Base-by-base conservation (phyloP, 164 flowering plant genomes). In the Houttuynia cordata region DNA sequence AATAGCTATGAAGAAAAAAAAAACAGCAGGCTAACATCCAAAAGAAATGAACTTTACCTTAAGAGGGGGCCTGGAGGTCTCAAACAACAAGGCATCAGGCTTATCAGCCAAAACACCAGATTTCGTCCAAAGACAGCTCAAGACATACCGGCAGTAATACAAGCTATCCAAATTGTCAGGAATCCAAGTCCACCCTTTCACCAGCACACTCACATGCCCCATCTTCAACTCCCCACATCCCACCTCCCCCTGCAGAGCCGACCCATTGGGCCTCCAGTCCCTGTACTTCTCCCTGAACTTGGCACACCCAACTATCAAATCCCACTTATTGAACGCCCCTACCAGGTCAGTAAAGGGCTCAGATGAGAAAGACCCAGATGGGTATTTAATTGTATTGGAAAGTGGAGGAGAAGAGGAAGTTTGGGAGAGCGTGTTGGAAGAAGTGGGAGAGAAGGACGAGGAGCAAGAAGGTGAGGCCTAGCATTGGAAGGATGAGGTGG, bases 131-230 rank as follows among this genome's bases (percentile, higher is more conserved):
- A 94, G 76, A 73, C 99, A 94, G 75, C 77, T 91, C 87, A 94
- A 70, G 68, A 93, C 97, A 64, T 97, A 94, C 10, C 82, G 66
- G 66, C 97, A 94, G 0, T 83, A 71, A 62, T 91, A 94, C 75
- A 91, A 58, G 74, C 82, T 83, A 67, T 91, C 95, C 83, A 94
- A 76, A 83, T 94, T 88, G 74, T 91, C 97, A 52, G 99, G 99
- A 73, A 94, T 78, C 99, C 99, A 94, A 58, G 99, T 94, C 97
- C 99, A 94, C 66, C 96, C 88, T 71, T 91, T 91, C 6, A 94
- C 93, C 80, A 91, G 68, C 39, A 94, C 85, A 59, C 75, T 81
- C 53, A 88, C 96, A 74, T 85, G 86, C 7, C 61, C 62, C 91
- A 83, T 77, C 75, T 79, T 81, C 83, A 87, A 42, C 73, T 34